Percentiles rank a stretch among this genome's conserved stretches.
Evolutionary conservation across 345 rosid genomes (phyloP).

Genomic region (Aquilaria yunnanensis): DNA sequence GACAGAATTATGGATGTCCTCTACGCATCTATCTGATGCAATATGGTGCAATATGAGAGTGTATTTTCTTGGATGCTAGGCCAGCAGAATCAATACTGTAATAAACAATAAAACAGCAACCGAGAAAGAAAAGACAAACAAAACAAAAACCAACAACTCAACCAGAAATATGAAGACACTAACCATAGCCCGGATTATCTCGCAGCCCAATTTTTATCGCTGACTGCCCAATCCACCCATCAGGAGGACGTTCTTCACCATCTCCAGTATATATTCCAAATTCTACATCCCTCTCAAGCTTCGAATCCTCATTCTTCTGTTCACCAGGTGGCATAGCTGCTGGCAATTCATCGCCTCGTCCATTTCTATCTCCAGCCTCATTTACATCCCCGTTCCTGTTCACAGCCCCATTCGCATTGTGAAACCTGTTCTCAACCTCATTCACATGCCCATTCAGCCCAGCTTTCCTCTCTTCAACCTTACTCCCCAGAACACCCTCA

Average conservation of each 20-base stretch:
- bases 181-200: constrained; percentile 52
- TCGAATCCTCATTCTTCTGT: constrained; percentile 37
- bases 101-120: background rate
- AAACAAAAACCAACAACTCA: background rate
- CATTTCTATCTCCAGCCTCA: background rate
- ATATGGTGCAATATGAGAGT: constrained; percentile 24
- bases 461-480: background rate
- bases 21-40: background rate
- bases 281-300: constrained; percentile 37
- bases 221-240: constrained; percentile 45
- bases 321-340: constrained; percentile 20
- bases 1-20: background rate
- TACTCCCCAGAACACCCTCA: constrained; percentile 21
- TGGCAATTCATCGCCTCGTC: background rate
- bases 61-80: background rate
- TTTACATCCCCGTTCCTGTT: too few relatives aligned
- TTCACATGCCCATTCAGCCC: constrained; percentile 13
- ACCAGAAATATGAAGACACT: constrained; percentile 17
- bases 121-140: background rate
- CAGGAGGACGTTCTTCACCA: constrained; percentile 43
- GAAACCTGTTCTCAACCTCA: background rate
- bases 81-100: background rate
- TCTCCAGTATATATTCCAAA: constrained; percentile 44
- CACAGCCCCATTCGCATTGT: too few relatives aligned
- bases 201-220: constrained; percentile 43